phyloP scores from a whole-genome alignment of 75 land plant species.

The Gnetum montanum region DNA sequence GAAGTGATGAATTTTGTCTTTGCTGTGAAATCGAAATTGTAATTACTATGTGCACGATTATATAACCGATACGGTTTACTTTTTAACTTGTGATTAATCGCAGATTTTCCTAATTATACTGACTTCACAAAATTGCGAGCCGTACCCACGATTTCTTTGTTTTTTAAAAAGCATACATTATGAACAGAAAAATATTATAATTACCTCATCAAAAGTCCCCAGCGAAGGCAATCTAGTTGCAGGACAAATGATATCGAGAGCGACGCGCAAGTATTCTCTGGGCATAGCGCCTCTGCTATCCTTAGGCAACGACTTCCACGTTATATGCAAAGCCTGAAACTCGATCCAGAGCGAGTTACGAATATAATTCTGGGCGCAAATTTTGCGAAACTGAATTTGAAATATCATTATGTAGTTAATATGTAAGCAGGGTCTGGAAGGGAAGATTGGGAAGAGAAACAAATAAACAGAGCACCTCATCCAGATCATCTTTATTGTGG shows the following conservation, averaged over 20 bases:
- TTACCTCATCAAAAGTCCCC: constrained; percentile 68
- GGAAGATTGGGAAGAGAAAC: not conserved
- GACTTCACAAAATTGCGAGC: too few species aligned
- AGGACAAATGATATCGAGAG: constrained; percentile 54
- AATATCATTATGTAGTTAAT: not conserved
- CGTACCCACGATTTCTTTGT: too few species aligned
- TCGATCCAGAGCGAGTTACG: not conserved
- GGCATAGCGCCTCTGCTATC: constrained; percentile 26
- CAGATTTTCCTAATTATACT: too few species aligned
- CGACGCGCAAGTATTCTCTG: constrained; percentile 53
- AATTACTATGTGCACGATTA: too few species aligned
- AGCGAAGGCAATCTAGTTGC: constrained; percentile 66
- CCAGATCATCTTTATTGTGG: constrained; percentile 46
- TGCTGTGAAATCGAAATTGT: too few species aligned
- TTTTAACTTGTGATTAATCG: too few species aligned
- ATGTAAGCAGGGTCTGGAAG: not conserved
- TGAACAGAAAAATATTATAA: not conserved
- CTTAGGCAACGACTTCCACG: constrained; percentile 48
- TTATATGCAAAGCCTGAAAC: constrained; percentile 33
- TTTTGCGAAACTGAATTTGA: not conserved
- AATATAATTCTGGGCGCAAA: not conserved
- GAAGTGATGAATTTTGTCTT: too few species aligned
- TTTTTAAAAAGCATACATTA: not conserved
- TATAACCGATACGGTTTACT: too few species aligned
- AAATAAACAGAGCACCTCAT: constrained; percentile 31